These are phyloP conservation scores for Centrapalus pauciflorus DNA, from an alignment of 129 eudicot species.

Conservation along the genomic window DNA sequence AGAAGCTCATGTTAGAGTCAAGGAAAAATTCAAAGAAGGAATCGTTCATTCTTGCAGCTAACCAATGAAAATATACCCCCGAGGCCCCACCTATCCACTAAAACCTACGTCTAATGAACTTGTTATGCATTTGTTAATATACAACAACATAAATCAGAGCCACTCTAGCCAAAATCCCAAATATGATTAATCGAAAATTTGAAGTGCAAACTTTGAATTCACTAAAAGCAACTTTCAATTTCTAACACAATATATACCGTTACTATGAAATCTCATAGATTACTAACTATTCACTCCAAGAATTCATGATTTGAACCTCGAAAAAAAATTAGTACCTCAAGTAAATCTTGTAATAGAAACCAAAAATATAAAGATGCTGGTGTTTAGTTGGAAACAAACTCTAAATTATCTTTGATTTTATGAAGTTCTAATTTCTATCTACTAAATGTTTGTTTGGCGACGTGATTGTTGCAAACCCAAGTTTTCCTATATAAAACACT, in stretches of 20 bases:
- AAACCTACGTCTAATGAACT: constrained; percentile 2
- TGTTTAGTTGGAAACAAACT: neutral
- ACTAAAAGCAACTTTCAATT: neutral
- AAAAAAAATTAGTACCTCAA: neutral
- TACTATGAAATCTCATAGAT: neutral
- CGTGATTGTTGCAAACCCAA: neutral
- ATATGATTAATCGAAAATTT: neutral
- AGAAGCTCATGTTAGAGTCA: neutral
- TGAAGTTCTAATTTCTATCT: neutral
- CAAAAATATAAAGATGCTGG: neutral
- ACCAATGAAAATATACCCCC: neutral
- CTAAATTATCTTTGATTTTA: neutral
- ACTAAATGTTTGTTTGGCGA: neutral
- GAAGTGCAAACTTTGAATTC: neutral
- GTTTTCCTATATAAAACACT: neutral
- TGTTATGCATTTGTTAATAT: neutral
- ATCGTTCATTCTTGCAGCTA: neutral
- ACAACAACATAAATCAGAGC: constrained; percentile 3
- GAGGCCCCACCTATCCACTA: neutral
- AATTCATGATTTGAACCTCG: constrained; percentile 9
- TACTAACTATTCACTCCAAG: neutral
- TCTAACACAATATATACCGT: neutral
- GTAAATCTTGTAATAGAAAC: constrained; percentile 5
- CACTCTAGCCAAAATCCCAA: constrained; percentile 9
- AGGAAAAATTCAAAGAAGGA: neutral